Evolutionary conservation across 768 basidiomycete species (phyloP).

Genomic region (Sporobolomyces pararoseus): DNA sequence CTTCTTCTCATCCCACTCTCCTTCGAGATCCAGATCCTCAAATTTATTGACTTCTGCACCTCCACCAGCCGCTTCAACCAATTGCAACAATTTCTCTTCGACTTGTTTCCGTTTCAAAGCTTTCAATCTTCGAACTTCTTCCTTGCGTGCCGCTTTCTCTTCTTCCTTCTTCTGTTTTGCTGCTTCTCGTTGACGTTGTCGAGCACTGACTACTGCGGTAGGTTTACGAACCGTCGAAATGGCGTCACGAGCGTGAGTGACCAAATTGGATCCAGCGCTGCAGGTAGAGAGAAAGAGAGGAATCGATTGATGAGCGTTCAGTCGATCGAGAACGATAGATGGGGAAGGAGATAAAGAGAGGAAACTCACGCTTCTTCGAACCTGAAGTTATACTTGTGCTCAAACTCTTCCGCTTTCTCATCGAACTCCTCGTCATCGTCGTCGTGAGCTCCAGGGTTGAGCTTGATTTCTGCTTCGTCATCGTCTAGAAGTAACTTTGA

Average conservation of each 20-base stretch:
- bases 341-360: background rate
- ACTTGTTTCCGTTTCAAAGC: slow-evolving; percentile 80
- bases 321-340: too few relatives aligned
- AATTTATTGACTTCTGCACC: slow-evolving; percentile 51
- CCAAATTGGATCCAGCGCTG: slow-evolving; percentile 65
- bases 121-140: slow-evolving; percentile 76
- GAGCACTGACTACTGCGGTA: slow-evolving; percentile 60
- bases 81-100: slow-evolving; percentile 66
- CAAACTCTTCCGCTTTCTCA: slow-evolving; percentile 75
- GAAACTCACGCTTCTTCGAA: slow-evolving; percentile 86
- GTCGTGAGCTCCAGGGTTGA: slow-evolving; percentile 48
- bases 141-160: slow-evolving; percentile 66
- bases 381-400: slow-evolving; percentile 94
- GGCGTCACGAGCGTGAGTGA: slow-evolving; percentile 69
- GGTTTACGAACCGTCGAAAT: slow-evolving; percentile 48
- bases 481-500: slow-evolving; percentile 42
- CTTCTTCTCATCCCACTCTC: slow-evolving; percentile 82
- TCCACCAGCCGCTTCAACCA: slow-evolving; percentile 68
- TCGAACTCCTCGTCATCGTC: slow-evolving; percentile 63
- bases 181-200: slow-evolving; percentile 80
- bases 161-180: slow-evolving; percentile 74
- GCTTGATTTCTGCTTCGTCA: slow-evolving; percentile 35
- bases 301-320: background rate
- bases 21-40: slow-evolving; percentile 74
- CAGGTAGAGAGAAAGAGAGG: background rate